phyloP scores from a whole-genome alignment of 2,329 filamentous ascomycete genomes.

The Ceratocystis harringtonii region DNA sequence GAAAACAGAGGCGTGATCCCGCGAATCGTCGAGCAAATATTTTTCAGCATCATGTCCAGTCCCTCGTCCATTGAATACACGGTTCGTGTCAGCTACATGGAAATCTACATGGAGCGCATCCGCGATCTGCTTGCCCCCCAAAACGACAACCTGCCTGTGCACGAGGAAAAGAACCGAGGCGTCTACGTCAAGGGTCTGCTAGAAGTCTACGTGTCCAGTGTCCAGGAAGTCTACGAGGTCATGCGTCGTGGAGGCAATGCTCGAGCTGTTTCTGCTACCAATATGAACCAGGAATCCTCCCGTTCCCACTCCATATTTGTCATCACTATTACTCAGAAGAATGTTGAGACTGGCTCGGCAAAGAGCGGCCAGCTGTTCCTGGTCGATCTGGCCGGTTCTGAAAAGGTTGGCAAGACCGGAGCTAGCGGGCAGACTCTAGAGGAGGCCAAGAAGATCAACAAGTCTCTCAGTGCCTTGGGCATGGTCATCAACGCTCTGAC shows the following conservation, averaged over 20 bases:
- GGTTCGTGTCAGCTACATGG: slow-evolving; percentile 98
- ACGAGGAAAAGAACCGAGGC: slow-evolving; percentile 90
- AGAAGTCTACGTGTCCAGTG: slow-evolving; percentile 90
- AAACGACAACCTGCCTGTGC: slow-evolving; percentile 93
- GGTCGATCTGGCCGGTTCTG: slow-evolving; percentile 93
- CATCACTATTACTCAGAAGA: slow-evolving; percentile 93
- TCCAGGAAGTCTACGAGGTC: slow-evolving; percentile 91
- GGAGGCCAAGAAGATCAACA: slow-evolving; percentile 99
- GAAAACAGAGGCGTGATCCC: slow-evolving; percentile 86
- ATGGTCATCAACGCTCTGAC: slow-evolving; percentile 99
- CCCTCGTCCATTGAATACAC: slow-evolving; percentile 94
- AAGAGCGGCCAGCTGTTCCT: slow-evolving; percentile 95
- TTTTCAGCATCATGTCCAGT: slow-evolving; percentile 82
- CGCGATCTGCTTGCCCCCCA: slow-evolving; percentile 81
- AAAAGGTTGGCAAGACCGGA: slow-evolving; percentile 97
- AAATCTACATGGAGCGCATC: slow-evolving; percentile 99
- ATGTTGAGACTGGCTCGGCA: slow-evolving; percentile 85
- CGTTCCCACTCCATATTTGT: slow-evolving; percentile 98
- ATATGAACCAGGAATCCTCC: slow-evolving; percentile 98
- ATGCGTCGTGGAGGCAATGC: slow-evolving; percentile 85
- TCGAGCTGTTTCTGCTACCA: slow-evolving; percentile 85
- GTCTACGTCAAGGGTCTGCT: slow-evolving; percentile 93
- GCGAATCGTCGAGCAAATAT: slow-evolving; percentile 94
- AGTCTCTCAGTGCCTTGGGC: slow-evolving; percentile 91
- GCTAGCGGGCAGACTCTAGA: slow-evolving; percentile 94